Conservation (phyloP, 352 stramenopile genomes). For the Phytophthora pinifolia region DNA sequence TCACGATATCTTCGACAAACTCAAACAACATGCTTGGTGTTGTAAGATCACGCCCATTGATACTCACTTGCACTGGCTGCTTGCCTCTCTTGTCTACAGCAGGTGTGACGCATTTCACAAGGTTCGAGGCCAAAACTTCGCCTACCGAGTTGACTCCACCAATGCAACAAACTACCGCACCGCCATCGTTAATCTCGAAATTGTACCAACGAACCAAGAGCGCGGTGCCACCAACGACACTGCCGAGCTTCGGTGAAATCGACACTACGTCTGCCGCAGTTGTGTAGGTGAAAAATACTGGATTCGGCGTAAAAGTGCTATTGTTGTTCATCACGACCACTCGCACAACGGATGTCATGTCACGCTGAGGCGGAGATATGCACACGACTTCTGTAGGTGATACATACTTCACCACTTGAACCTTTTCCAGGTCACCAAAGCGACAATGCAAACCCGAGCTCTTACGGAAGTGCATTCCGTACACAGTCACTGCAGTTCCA, state of each 20-base stretch:
- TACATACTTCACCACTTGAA: conserved; percentile 63
- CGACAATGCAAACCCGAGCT: conserved; percentile 57
- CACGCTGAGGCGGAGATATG: conserved; percentile 48
- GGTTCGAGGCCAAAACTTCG: conserved; percentile 31
- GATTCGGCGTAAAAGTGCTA: conserved; percentile 51
- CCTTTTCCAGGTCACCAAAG: conserved; percentile 63
- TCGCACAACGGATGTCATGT: conserved; percentile 37
- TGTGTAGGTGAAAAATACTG: conserved; percentile 85
- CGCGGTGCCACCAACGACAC: conserved; percentile 48
- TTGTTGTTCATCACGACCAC: conserved; percentile 79
- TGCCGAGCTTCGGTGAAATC: conserved; percentile 50
- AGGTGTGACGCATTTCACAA: conserved; percentile 57
- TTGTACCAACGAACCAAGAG: conserved; percentile 65
- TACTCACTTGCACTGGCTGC: conserved; percentile 53
- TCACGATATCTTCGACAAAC: conserved; percentile 42
- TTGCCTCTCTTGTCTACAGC: conserved; percentile 19
- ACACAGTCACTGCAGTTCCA: conserved; percentile 82
- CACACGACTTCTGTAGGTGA: conserved; percentile 77
- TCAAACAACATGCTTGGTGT: conserved; percentile 43
- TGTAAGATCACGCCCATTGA: conserved; percentile 61
- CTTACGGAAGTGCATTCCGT: conserved; percentile 80
- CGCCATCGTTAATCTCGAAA: conserved; percentile 43
- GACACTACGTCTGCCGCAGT: conserved; percentile 47
- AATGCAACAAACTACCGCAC: conserved; percentile 47
- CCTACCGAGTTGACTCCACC: conserved; percentile 30